phyloP scores from a whole-genome alignment of 2,329 filamentous ascomycete genomes.

The Chaetomiaceae sp. region DNA sequence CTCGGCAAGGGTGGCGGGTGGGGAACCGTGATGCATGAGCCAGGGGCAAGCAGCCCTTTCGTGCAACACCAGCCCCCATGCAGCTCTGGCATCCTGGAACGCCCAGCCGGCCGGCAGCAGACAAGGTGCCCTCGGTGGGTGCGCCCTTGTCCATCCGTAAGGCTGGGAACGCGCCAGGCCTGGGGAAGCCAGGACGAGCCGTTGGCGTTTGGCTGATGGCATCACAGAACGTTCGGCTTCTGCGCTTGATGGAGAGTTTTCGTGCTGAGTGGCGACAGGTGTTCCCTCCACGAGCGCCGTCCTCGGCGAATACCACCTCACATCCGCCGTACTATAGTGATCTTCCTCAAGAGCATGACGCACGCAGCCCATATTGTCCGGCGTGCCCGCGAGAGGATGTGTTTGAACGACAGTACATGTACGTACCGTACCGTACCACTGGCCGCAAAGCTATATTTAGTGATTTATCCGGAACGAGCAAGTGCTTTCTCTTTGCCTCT shows the following conservation, averaged over 20 bases:
- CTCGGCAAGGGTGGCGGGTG: constrained; percentile 8
- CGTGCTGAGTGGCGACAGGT: no score
- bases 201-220: no score
- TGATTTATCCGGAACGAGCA: constrained; percentile 12
- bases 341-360: no score
- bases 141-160: constrained; percentile 17
- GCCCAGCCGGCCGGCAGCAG: constrained; percentile 10
- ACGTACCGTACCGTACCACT: no score
- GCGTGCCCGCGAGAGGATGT: no score
- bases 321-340: no score
- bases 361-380: no score
- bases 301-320: no score
- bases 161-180: constrained; percentile 12
- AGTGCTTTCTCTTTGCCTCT: neutral
- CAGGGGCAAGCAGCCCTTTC: constrained; percentile 3
- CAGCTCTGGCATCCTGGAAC: neutral
- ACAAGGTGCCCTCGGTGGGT: constrained; percentile 5
- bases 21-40: constrained; percentile 2
- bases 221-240: neutral
- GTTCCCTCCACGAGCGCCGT: no score
- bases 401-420: no score
- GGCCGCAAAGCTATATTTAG: constrained; percentile 2
- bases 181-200: constrained; percentile 9
- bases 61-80: constrained; percentile 12
- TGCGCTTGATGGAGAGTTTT: neutral